Base-by-base conservation (phyloP, 768 basidiomycete genomes). In the Suillus ampliporus region DNA sequence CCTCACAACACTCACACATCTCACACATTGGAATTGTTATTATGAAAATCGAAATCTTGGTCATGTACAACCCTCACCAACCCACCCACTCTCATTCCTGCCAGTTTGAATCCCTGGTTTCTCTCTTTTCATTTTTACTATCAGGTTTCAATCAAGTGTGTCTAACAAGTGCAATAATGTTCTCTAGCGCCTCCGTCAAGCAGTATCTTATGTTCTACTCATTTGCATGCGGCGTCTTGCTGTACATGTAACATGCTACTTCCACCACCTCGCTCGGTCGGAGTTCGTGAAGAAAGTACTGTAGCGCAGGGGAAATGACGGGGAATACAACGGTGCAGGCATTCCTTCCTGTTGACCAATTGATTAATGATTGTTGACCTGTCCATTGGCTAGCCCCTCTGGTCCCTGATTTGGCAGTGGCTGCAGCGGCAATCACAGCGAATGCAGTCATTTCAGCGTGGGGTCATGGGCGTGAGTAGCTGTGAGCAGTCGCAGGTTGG, bases 61-160 rank as follows among this genome's bases (percentile, higher is more conserved):
- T 71, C 74, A 59, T 77, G 76, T 75, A 77, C 76, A 76, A 76
- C 71, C 72, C 72, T 68, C 67, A 72, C 60, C 71, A 68, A 62
- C 68, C 65, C 71, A 67, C 59, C 61, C 73, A 67, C 70, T 72
- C 57, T 68, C 73, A 66, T 66, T 60, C 68, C 70, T 67, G 51
- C 64, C 64, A 67, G 67, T 71, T 69, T 74, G 64, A 74, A 74
- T 67, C 62, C 58, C 68, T 64, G 61, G 58, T 65, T 52, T 51
- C 23, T 50, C 44, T 63, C 65, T 68, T 53, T 57, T 37, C 62
- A 53, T 63, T 63, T 52, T 63, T 31, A 66, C 70, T 62, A 43
- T 61, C 67, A 59, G 26, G 57, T 61, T 58, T 35, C 38, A 51
- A 48, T 60, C 68, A 64, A 68, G 64, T 61, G 61, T 64, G 65